Base-by-base conservation (phyloP, 2,329 filamentous ascomycete species). In the Elsinoe perseae region DNA sequence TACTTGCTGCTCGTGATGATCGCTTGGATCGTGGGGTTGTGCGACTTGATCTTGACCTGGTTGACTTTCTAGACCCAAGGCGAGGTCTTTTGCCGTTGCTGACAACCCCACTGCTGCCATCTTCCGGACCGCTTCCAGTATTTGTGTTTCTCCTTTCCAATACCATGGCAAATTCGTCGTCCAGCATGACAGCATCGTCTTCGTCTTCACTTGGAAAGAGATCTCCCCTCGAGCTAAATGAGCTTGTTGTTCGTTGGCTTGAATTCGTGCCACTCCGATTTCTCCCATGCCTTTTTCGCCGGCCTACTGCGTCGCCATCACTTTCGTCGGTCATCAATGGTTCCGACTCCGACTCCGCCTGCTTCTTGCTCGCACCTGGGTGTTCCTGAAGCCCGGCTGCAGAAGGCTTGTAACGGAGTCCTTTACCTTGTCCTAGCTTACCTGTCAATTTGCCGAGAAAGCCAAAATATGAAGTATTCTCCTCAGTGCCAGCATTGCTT, bases 181-280 rank as follows among this genome's bases (percentile, higher is more conserved):
- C 89, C 16, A 97, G 73, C 10, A 90, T 88, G n/a, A 95, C 82
- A 0, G 92, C 92, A 70, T 97, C 92, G 68, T 95, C 91, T 58
- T 95, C 89, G 54, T 91, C 89, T 65, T 95, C 90, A 64, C 90
- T 95, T 0, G 89, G 89, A 62, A 96, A 93, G 10, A 97, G 75
- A 71, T 97, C 92, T 1, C 90, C 90, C 46, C 92, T 78, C 9
- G 90, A 95, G 64, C 91, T 86, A 61, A 87, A 83, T 4, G 91
- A 95, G 67, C 92, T 90, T 25, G 83, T 86, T 0, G 91, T 95
- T 61, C 85, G 85, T 38, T 86, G 85, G 10, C 89, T 95, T 3
- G 82, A 85, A 12, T 83, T 80, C 1, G 91, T 96, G 46, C 82
- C 83, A 69, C 91, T 95, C 52, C 91, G 80, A 61, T 84, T 80